These are phyloP conservation scores for Calonectria hawksworthii DNA, from an alignment of 2,329 filamentous ascomycete species.

Conservation along the genomic window DNA sequence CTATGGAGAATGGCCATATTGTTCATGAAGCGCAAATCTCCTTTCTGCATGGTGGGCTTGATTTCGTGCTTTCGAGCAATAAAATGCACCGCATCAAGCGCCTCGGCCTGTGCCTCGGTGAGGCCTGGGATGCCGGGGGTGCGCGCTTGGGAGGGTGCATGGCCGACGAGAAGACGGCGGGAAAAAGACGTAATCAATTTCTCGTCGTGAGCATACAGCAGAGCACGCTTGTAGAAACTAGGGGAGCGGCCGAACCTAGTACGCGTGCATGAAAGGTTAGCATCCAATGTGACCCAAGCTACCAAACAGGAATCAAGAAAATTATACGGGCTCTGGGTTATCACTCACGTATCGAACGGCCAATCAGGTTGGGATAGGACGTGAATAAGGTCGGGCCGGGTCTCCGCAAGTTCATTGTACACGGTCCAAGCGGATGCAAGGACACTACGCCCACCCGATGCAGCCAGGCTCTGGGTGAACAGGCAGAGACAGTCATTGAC, in stretches of 20 bases:
- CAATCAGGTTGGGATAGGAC: constrained; percentile 59
- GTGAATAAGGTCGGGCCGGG: constrained; percentile 68
- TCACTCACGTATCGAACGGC: constrained; percentile 21
- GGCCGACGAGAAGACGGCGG: constrained; percentile 12
- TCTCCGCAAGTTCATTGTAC: constrained; percentile 71
- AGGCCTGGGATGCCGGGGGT: constrained; percentile 62
- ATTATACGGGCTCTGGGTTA: background rate
- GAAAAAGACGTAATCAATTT: constrained; percentile 15
- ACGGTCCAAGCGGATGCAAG: constrained; percentile 68
- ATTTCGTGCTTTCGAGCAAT: constrained; percentile 57
- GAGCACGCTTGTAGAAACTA: constrained; percentile 6
- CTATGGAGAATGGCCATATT: constrained; percentile 64
- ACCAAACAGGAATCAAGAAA: background rate
- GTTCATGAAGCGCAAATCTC: constrained; percentile 65
- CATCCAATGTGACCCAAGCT: background rate
- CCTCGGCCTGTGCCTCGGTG: constrained; percentile 61
- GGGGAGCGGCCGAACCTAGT: constrained; percentile 13
- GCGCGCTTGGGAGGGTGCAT: background rate
- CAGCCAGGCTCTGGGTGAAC: constrained; percentile 65
- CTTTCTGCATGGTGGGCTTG: constrained; percentile 56
- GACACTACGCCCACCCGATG: constrained; percentile 65
- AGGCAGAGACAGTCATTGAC: constrained; percentile 18
- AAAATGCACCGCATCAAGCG: constrained; percentile 61
- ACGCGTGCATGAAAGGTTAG: background rate
- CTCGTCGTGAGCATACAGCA: constrained; percentile 7